Evolutionary conservation across 345 rosid species (phyloP), one percentile per base, ranked within the genome.

Genomic region (Litchi chinensis): DNA sequence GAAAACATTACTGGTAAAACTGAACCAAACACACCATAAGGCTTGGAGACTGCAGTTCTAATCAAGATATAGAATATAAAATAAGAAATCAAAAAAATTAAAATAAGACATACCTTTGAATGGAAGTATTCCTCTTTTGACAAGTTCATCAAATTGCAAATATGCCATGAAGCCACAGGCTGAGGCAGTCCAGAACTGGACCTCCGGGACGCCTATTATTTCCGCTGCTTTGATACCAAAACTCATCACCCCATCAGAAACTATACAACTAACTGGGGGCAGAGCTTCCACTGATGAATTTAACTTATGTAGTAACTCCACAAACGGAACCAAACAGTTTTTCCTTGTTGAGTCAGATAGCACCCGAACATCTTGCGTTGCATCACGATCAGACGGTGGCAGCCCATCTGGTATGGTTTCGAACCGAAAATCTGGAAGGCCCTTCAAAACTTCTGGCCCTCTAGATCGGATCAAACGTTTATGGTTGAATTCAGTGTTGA

Each of bases 141-240:
- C 24, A 11, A 87, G 78, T 26, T 54, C 62, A 28, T 12, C 21
- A 24, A 22, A 82, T 0, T 82, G 65, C 56, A 82, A 76, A 71
- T 24, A 77, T 21, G 67, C 60, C 75, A 80, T 40, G 77, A 83
- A 71, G 19, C 82, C 77, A 71, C 82, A 77, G 73, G 83, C 82
- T 21, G 83, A 76, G 1, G 68, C 5, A 6, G 87, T 85, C 87
- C 85, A 85, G 26, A 85, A 74, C 5, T 68, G 22, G 48, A 85
- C 75, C 11, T 54, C 77, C 0, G 77, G 85, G 46, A 86, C 39
- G n/a, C 81, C 75, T 0, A 77, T 37, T 46, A 79, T 78, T 48
- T 82, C 70, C 1, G 80, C 89, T 0, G 82, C 87, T 1, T 77
- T 73, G 70, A 81, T 70, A 48, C 54, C 83, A 65, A 76, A 80